Evolutionary conservation across 1,284 basidiomycete species (phyloP).

Genomic region (Pyrrhoderma noxium): DNA sequence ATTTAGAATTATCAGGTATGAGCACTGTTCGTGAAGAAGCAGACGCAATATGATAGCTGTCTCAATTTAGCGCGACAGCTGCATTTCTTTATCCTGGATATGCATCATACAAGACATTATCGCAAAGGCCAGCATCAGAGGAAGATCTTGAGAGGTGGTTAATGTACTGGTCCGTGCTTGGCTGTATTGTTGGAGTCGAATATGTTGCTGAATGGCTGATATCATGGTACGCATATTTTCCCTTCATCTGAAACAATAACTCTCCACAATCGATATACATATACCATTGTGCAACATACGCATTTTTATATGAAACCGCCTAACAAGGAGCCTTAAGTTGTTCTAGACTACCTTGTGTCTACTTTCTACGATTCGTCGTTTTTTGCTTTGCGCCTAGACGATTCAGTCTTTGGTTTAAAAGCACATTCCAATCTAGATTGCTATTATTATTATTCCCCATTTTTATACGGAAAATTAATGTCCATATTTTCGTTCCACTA

Average conservation of each 20-base stretch:
- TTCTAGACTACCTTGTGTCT: too few species aligned
- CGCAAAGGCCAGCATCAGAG: slow-evolving; percentile 71
- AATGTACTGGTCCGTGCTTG: slow-evolving; percentile 87
- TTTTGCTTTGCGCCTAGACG: too few species aligned
- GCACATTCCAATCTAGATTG: too few species aligned
- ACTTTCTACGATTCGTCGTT: too few species aligned
- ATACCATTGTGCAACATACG: slow-evolving; percentile 5
- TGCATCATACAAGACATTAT: slow-evolving; percentile 79
- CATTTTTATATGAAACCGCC: too few species aligned
- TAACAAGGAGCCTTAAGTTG: too few species aligned
- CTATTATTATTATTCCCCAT: too few species aligned
- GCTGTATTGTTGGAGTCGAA: slow-evolving; percentile 67
- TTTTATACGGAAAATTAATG: too few species aligned
- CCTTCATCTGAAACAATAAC: not conserved
- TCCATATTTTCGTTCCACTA: too few species aligned
- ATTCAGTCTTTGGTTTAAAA: too few species aligned
- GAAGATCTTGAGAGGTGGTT: slow-evolving; percentile 78
- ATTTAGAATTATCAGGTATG: slow-evolving; percentile 15
- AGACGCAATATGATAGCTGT: not conserved
- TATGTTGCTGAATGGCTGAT: slow-evolving; percentile 78
- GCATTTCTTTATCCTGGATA: slow-evolving; percentile 81
- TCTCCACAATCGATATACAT: slow-evolving; percentile 21
- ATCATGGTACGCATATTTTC: slow-evolving; percentile 50
- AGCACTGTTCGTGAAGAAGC: not conserved
- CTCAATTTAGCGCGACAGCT: slow-evolving; percentile 42